Evolutionary conservation across 805 yeast genomes (phyloP), one percentile per base, ranked within the genome.

Genomic region (Saturnispora serradocipensis): DNA sequence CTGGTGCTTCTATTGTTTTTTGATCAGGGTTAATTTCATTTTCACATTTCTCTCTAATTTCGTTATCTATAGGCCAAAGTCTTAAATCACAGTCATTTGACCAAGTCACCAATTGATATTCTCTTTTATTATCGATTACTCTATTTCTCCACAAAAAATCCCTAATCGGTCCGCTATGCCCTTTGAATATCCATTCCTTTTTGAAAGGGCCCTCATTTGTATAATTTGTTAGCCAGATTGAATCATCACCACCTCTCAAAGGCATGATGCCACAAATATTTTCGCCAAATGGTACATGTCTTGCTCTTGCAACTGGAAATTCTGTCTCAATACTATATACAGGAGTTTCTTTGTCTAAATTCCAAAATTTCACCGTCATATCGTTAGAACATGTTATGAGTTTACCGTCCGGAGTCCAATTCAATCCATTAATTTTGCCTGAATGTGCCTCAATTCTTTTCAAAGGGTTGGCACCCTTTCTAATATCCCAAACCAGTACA

Each of bases 21-120:
- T 58, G 49, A 15, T 59, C 61, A 59, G 71, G 79, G 2, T 30
- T 30, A 1, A 5, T 13, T 30, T 30, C 15, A 30, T 10, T 30
- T 49, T 67, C 65, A 45, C 80, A 72, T 38, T 71, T 71, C 7
- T 70, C 73, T 56, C 82, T 75, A 16, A 76, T 63, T 6, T 70
- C 71, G 3, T 77, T 77, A 15, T 72, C 63, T 16, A 81, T 66
- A 0, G 88, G 85, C 97, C 97, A 91, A 46, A 90, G 67, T 54
- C 90, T 73, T 53, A 93, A 70, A 62, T 88, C 95, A 58, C 82
- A 79, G 63, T 93, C 98, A 48, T 86, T 82, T 1, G 95, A 84
- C 97, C 98, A 91, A 0, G 98, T 88, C 1, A 93, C 91, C 47
- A 93, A 66, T 65, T 93, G 98, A 62, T 80, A 93, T 53, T 90